A percentile compares a stretch with the other conserved stretches of the same genome.
These are phyloP conservation scores for Allium fistulosum DNA, from an alignment of 106 monocot species.

Conservation along the genomic window DNA sequence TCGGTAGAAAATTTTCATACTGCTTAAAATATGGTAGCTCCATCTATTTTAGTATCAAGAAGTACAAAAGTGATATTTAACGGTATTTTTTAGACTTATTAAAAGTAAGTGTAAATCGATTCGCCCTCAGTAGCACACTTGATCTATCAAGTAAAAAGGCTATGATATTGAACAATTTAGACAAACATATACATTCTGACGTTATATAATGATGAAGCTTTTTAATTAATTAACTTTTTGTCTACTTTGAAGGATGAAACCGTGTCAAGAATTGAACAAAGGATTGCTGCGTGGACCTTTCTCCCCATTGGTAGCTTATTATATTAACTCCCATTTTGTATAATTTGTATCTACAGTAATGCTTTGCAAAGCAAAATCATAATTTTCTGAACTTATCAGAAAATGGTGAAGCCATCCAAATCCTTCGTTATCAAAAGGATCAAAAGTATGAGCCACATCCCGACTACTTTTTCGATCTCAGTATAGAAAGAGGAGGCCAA, in stretches of 20 bases:
- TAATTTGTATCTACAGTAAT: neutral
- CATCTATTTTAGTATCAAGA: no score
- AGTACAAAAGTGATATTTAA: no score
- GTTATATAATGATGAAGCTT: no score
- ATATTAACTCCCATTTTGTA: neutral
- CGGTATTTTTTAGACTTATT: no score
- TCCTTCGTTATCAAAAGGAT: conserved; percentile 71
- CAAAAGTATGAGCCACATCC: conserved; percentile 89
- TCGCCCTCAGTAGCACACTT: no score
- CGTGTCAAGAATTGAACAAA: conserved; percentile 50
- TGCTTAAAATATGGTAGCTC: no score
- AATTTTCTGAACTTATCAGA: conserved; percentile 23
- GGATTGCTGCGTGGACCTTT: conserved; percentile 90
- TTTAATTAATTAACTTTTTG: no score
- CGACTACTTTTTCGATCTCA: conserved; percentile 75
- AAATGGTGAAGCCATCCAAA: conserved; percentile 84
- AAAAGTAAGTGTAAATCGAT: no score
- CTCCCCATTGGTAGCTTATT: conserved; percentile 60
- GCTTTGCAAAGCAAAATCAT: neutral
- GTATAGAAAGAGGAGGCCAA: conserved; percentile 60
- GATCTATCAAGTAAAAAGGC: no score
- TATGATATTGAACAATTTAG: no score
- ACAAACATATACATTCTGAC: no score
- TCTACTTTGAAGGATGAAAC: conserved; percentile 56
- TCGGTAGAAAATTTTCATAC: no score